Evolutionary conservation across 139 green algal species (phyloP).

Genomic region (Ettlia oleoabundans): DNA sequence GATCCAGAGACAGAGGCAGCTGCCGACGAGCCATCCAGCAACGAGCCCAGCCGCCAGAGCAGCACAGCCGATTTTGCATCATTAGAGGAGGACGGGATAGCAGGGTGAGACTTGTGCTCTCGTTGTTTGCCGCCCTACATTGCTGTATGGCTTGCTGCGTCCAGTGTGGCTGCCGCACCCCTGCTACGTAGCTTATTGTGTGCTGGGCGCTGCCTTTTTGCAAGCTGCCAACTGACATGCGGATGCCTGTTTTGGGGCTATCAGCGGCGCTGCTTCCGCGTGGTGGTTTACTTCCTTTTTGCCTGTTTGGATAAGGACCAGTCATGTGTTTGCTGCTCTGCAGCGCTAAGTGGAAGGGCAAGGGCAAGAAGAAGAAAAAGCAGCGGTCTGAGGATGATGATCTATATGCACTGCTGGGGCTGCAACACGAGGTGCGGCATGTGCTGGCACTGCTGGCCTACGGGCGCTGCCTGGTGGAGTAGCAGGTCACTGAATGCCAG

Average conservation of each 20-base stretch:
- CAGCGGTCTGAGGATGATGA: conserved; percentile 62
- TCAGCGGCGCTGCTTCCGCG: not conserved
- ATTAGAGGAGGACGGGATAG: conserved; percentile 36
- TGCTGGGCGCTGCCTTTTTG: not conserved
- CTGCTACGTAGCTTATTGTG: not conserved
- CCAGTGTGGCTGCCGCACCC: not conserved
- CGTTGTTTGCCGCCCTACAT: not conserved
- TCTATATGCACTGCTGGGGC: conserved; percentile 86
- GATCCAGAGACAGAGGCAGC: conserved; percentile 8
- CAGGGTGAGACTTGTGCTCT: conserved; percentile 18
- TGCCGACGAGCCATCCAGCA: not conserved
- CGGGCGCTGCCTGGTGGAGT: too few relatives aligned
- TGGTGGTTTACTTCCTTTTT: too few relatives aligned
- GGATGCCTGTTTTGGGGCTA: not conserved
- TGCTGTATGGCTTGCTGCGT: not conserved
- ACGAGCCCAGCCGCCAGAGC: conserved; percentile 25
- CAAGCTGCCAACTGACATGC: too few relatives aligned
- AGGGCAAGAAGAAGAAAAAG: conserved; percentile 73
- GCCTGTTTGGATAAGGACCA: too few relatives aligned
- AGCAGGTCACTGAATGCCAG: too few relatives aligned
- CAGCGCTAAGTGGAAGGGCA: conserved; percentile 73
- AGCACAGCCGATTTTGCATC: conserved; percentile 33
- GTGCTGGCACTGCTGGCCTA: too few relatives aligned
- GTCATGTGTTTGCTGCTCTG: too few relatives aligned
- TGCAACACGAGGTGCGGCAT: conserved; percentile 53